Base-by-base conservation (phyloP, 106 monocot genomes). In the Acorus gramineus region DNA sequence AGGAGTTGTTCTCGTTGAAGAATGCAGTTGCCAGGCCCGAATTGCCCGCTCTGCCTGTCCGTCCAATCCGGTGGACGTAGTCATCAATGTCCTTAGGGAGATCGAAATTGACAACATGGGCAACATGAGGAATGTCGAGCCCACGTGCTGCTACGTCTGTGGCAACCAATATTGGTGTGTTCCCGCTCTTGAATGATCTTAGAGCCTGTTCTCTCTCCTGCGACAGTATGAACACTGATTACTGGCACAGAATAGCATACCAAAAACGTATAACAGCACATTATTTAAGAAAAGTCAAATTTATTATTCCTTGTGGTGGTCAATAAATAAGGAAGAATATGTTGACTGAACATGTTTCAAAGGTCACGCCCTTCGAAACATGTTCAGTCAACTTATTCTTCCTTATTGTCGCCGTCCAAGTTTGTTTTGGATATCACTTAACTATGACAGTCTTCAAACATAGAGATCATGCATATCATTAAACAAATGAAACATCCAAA, bases 81-180 rank as follows among this genome's bases (percentile, higher is more conserved):
- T 85, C 88, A 49, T 93, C 93, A 3, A 93, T 93, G 62, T 93
- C 88, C 46, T 84, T 93, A 6, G 93, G 93, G 10, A 93, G 82
- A 51, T 93, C 93, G 64, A 93, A 93, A 60, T 93, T 93, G 52
- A 93, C 75, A 7, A 88, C 93, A 66, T 93, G 93, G 0, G 88
- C 72, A 51, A 93, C 93, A 57, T 85, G 87, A 3, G 93, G 93
- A 12, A 93, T 93, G 78, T 93, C 93, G 8, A 88, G 93, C 13
- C 93, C 93, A 52, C 93, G 79, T 7, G 93, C 88, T 3, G 93
- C 93, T 9, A 93, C 93, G 66, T 93, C 93, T 13, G 93, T 93
- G 3, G 92, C 92, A n/a, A 93, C 92, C 2, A 93, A 58, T 13
- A 88, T 84, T 3, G 87, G 92, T 42, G 92, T 85, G 42, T 60